Conservation (phyloP, 768 basidiomycete genomes). For the Lactarius tabidus region DNA sequence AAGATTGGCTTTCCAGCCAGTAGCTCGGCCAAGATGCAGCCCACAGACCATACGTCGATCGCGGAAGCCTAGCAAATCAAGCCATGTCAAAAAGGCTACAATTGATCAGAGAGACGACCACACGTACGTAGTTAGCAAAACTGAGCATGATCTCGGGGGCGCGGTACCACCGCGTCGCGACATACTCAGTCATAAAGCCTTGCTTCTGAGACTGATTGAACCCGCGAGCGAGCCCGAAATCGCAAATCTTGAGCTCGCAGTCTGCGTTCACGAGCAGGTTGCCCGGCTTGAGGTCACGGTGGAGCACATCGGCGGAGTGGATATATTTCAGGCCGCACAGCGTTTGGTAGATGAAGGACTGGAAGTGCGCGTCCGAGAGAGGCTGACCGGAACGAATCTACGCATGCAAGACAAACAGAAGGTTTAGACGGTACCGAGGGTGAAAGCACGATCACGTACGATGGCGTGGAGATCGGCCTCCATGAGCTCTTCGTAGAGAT, state of each 20-base stretch:
- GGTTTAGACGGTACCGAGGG: background rate
- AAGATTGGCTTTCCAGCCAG: slow-evolving; percentile 92
- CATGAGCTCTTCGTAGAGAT: slow-evolving; percentile 97
- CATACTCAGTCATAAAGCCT: slow-evolving; percentile 99
- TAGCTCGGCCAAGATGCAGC: slow-evolving; percentile 91
- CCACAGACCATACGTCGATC: slow-evolving; percentile 96
- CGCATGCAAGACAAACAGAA: too few relatives aligned
- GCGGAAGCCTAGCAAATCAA: slow-evolving; percentile 60
- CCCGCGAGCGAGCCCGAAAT: slow-evolving; percentile 94
- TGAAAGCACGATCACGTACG: slow-evolving; percentile 42
- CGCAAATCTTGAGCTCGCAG: slow-evolving; percentile 97
- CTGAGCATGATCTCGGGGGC: slow-evolving; percentile 99
- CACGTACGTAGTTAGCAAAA: slow-evolving; percentile 86
- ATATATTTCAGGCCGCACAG: slow-evolving; percentile 98
- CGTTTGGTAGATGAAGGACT: slow-evolving; percentile 97
- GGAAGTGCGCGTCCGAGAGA: slow-evolving; percentile 87
- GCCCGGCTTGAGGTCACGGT: slow-evolving; percentile 93
- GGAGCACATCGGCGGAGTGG: slow-evolving; percentile 95
- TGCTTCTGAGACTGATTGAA: slow-evolving; percentile 86
- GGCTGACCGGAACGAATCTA: slow-evolving; percentile 86
- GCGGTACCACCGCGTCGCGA: slow-evolving; percentile 98
- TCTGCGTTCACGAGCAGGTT: slow-evolving; percentile 97
- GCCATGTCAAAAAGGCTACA: too few relatives aligned
- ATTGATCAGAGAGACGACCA: background rate
- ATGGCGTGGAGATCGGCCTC: slow-evolving; percentile 99